Conservation (phyloP, 306 rosid genomes). For the Vachellia collinsii region DNA sequence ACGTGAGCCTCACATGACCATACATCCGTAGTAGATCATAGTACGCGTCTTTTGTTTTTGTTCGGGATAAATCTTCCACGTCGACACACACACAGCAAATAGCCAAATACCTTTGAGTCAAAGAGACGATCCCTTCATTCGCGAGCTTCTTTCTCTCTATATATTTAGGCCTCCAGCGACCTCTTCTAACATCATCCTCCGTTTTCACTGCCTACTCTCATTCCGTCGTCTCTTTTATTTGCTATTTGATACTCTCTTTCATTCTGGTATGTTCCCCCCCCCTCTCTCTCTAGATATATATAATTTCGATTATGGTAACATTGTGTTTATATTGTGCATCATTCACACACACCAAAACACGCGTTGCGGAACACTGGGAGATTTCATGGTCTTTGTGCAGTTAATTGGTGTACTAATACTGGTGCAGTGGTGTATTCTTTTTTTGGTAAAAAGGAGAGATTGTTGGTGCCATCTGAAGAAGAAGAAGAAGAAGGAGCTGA, state of each 20-base stretch:
- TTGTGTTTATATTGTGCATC: not conserved
- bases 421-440: constrained; percentile 38
- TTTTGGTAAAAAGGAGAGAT: constrained; percentile 3
- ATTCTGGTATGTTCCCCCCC: constrained; percentile 30
- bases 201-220: constrained; percentile 34
- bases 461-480: constrained; percentile 25
- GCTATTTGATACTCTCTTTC: constrained; percentile 19
- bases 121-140: not conserved
- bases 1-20: not conserved
- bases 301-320: not conserved
- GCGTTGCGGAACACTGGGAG: not conserved
- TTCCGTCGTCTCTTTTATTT: constrained; percentile 13
- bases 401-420: constrained; percentile 38
- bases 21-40: not conserved
- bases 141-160: constrained; percentile 36
- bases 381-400: constrained; percentile 38
- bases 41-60: not conserved
- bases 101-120: not conserved
- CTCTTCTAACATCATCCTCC: constrained; percentile 35
- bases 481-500: constrained; percentile 26
- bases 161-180: constrained; percentile 5
- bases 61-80: constrained; percentile 78
- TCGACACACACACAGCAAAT: not conserved
- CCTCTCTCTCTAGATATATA: not conserved
- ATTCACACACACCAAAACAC: not conserved